Conservation (phyloP, 495 filamentous ascomycete species). For the Saxophila tyrrhenica region DNA sequence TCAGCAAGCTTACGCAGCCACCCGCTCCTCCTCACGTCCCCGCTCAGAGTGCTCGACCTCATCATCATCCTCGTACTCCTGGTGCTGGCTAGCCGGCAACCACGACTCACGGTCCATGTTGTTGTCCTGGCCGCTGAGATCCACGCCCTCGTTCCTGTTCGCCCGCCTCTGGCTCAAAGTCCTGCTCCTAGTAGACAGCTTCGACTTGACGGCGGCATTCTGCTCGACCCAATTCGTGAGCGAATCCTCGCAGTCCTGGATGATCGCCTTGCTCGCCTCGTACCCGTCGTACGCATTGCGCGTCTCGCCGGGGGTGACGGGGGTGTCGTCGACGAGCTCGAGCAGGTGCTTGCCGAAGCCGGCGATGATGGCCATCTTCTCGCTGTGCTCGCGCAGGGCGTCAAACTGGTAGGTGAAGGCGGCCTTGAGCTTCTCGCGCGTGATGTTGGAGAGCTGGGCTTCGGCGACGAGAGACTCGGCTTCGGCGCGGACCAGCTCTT, state of each 20-base stretch:
- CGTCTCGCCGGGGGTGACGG: conserved; percentile 94
- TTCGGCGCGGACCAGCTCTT: conserved; percentile 95
- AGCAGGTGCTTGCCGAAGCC: conserved; percentile 95
- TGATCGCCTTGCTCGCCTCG: conserved; percentile 95
- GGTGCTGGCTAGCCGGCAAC: conserved; percentile 74
- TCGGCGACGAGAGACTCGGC: conserved; percentile 96
- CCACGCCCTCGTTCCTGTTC: conserved; percentile 57
- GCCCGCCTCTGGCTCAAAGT: conserved; percentile 75
- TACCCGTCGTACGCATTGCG: conserved; percentile 95
- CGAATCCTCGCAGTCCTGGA: conserved; percentile 96
- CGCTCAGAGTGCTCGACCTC: conserved; percentile 49
- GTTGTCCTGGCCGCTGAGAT: conserved; percentile 74
- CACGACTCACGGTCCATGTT: conserved; percentile 79
- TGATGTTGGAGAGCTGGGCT: conserved; percentile 97
- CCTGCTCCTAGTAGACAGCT: conserved; percentile 72
- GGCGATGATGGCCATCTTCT: conserved; percentile 96
- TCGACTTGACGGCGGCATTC: conserved; percentile 76
- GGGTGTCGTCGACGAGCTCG: conserved; percentile 89
- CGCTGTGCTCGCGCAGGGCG: conserved; percentile 91
- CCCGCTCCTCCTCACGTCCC: conserved; percentile 51
- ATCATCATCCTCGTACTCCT: conserved; percentile 51
- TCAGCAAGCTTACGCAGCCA: conserved; percentile 14
- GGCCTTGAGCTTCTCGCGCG: conserved; percentile 96
- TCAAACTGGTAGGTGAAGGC: conserved; percentile 98
- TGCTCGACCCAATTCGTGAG: conserved; percentile 92